phyloP scores from a whole-genome alignment of 2,329 filamentous ascomycete species.

The Periconia macrospinosa region DNA sequence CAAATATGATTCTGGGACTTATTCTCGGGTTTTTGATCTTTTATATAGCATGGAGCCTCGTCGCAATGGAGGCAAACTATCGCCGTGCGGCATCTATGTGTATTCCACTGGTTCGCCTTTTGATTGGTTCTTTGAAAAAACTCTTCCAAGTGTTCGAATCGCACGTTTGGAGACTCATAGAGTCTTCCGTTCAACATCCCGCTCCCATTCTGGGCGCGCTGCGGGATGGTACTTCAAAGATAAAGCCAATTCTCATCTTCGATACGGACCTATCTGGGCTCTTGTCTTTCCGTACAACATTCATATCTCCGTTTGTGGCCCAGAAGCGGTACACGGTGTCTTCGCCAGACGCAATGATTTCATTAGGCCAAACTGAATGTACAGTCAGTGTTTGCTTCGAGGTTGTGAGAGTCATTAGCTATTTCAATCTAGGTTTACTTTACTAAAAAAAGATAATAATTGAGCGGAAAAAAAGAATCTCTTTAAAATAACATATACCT shows the following conservation, averaged over 20 bases:
- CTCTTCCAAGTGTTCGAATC: slow-evolving; percentile 14
- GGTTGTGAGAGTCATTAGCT: too few species aligned
- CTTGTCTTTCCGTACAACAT: slow-evolving; percentile 14
- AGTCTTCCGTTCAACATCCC: slow-evolving; percentile 2
- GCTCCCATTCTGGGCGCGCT: slow-evolving; percentile 9
- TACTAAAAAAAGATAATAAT: too few species aligned
- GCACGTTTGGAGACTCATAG: slow-evolving; percentile 10
- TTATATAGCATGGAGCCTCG: slow-evolving; percentile 5
- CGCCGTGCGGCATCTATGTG: slow-evolving; percentile 11
- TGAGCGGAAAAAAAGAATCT: too few species aligned
- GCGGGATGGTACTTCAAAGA: slow-evolving; percentile 20
- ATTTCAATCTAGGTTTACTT: too few species aligned
- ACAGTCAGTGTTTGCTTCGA: slow-evolving; percentile 19
- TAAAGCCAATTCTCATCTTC: slow-evolving; percentile 14
- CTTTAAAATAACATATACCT: too few species aligned
- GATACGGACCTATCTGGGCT: slow-evolving; percentile 15
- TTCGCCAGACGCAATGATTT: slow-evolving; percentile 16
- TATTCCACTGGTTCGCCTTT: slow-evolving; percentile 13
- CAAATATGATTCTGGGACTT: too few species aligned
- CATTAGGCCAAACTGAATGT: slow-evolving; percentile 11
- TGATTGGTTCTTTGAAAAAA: slow-evolving; percentile 13
- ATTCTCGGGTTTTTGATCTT: too few species aligned
- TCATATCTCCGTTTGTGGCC: slow-evolving; percentile 13
- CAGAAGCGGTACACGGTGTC: slow-evolving; percentile 15
- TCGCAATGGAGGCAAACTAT: slow-evolving; percentile 6